Evolutionary conservation across 768 basidiomycete genomes (phyloP).

Genomic region (Lyophyllum semitale): DNA sequence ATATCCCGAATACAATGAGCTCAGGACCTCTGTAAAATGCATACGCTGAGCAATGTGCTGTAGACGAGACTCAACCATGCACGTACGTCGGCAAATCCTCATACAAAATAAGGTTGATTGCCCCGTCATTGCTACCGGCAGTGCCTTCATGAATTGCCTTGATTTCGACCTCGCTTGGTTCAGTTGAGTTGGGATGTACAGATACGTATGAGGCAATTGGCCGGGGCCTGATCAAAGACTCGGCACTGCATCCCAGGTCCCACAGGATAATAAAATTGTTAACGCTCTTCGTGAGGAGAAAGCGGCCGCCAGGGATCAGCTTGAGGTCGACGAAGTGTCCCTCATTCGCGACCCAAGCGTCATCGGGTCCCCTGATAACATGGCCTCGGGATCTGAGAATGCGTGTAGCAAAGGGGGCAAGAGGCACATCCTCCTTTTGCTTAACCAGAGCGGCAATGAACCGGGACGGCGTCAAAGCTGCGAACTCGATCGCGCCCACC

Average conservation of each 20-base stretch:
- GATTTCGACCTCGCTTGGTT: not conserved
- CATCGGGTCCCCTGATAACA: constrained; percentile 3
- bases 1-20: not conserved
- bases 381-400: constrained; percentile 12
- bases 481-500: constrained; percentile 24
- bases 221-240: constrained; percentile 11
- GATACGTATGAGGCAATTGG: constrained; percentile 10
- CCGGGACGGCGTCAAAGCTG: constrained; percentile 23
- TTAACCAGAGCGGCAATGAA: constrained; percentile 15
- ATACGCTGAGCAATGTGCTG: too few species aligned
- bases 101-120: constrained; percentile 11
- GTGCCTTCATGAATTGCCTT: constrained; percentile 8
- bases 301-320: constrained; percentile 33
- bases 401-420: constrained; percentile 10
- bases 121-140: constrained; percentile 9
- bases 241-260: constrained; percentile 26
- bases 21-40: not conserved
- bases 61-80: not conserved
- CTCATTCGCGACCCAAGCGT: not conserved
- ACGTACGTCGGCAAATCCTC: not conserved
- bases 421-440: not conserved
- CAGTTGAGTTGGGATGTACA: not conserved
- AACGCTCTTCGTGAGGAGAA: constrained; percentile 22
- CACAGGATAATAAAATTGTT: constrained; percentile 21
- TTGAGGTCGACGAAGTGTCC: constrained; percentile 12